phyloP scores from a whole-genome alignment of 192 early-diverging fungal species.

The Kappamyces sp. region DNA sequence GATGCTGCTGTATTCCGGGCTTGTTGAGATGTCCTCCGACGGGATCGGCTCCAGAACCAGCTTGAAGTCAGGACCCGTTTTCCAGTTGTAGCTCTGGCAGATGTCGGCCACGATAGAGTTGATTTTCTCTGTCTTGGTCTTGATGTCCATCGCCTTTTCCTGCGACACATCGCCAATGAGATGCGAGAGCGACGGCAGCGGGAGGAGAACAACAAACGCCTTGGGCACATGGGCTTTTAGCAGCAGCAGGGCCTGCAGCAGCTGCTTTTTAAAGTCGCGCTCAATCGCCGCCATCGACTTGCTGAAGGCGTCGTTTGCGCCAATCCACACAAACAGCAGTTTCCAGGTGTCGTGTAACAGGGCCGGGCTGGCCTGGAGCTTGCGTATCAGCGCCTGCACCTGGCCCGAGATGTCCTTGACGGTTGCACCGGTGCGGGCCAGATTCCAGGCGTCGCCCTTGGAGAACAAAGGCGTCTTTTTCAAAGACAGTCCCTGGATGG shows the following conservation, averaged over 20 bases:
- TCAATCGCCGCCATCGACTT: not conserved
- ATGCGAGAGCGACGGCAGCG: constrained; percentile 5
- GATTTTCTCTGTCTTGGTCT: not conserved
- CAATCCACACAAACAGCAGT: constrained; percentile 15
- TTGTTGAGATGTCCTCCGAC: constrained; percentile 4
- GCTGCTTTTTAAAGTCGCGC: not conserved
- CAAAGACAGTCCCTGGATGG: constrained; percentile 8
- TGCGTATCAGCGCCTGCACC: not conserved
- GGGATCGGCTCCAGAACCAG: constrained; percentile 9
- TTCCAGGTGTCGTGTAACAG: not conserved
- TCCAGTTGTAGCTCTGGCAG: not conserved
- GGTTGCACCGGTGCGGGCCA: constrained; percentile 5
- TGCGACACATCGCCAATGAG: not conserved
- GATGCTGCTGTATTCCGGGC: not conserved
- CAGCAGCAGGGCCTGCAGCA: not conserved
- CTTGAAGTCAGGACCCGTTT: constrained; percentile 6
- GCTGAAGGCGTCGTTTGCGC: constrained; percentile 7
- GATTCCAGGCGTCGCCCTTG: constrained; percentile 10
- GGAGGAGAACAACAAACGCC: constrained; percentile 3
- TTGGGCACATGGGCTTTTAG: not conserved
- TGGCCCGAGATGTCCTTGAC: not conserved
- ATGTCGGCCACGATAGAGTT: not conserved
- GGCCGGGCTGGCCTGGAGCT: not conserved
- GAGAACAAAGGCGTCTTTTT: constrained; percentile 14
- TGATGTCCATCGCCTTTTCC: constrained; percentile 3